A percentile compares a stretch with the other conserved stretches of the same genome.
phyloP scores from a whole-genome alignment of 805 yeast species.

The Teunomyces funiuensis region DNA sequence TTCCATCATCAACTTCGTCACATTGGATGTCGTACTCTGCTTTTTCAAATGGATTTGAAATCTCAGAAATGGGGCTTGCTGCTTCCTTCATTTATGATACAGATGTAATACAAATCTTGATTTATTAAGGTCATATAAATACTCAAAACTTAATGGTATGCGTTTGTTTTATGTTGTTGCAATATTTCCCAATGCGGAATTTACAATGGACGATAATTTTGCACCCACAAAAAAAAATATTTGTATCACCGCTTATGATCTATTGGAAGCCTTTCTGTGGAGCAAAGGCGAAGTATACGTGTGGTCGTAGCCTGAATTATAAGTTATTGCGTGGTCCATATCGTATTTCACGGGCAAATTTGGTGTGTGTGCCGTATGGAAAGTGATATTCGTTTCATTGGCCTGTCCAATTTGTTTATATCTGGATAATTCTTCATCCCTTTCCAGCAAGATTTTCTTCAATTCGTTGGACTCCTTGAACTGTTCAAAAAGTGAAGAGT shows the following conservation, averaged over 20 bases:
- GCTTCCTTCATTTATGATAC: background rate
- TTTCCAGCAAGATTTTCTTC: background rate
- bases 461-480: background rate
- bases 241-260: background rate
- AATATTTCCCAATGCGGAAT: constrained; percentile 11
- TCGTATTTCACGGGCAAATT: background rate
- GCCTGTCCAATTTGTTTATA: constrained; percentile 1
- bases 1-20: background rate
- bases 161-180: constrained; percentile 5
- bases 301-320: constrained; percentile 2
- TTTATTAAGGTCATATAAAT: background rate
- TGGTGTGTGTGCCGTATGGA: constrained; percentile 1
- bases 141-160: background rate
- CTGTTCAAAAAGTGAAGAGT: constrained; percentile 10
- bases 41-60: constrained; percentile 2
- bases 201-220: constrained; percentile 6
- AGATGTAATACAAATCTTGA: background rate
- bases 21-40: background rate
- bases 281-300: constrained; percentile 5
- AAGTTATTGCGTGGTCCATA: background rate
- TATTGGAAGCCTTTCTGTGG: background rate
- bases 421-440: background rate
- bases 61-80: background rate
- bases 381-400: constrained; percentile 1
- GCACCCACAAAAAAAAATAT: constrained; percentile 4